A percentile compares a stretch with the other conserved stretches of the same genome.
These are phyloP conservation scores for Nigrograna mackinnonii DNA, from an alignment of 2,329 filamentous ascomycete species.

Conservation along the genomic window DNA sequence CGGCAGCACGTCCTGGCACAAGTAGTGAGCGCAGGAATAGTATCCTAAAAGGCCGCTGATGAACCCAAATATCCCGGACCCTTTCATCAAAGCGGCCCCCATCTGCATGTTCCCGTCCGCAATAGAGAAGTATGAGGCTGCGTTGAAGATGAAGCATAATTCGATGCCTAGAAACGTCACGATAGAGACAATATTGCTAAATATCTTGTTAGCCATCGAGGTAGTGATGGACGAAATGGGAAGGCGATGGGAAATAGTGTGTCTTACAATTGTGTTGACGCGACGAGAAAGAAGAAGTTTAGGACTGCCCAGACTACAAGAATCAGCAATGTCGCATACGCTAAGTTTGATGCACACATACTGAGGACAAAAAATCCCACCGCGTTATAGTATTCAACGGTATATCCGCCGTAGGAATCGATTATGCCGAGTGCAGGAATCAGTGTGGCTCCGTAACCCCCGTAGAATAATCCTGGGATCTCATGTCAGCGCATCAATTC, in stretches of 20 bases:
- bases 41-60: not conserved
- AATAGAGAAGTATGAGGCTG: not conserved
- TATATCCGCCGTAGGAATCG: constrained; percentile 48
- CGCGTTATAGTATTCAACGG: constrained; percentile 52
- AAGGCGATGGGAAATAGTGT: too few species aligned
- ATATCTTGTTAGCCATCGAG: too few species aligned
- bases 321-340: not conserved
- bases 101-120: not conserved
- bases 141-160: not conserved
- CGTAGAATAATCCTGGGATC: constrained; percentile 54
- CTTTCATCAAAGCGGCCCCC: not conserved
- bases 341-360: constrained; percentile 22
- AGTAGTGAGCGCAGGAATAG: not conserved
- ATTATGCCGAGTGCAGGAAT: constrained; percentile 52
- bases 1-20: not conserved
- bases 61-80: constrained; percentile 23
- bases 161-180: not conserved
- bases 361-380: constrained; percentile 54
- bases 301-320: constrained; percentile 51
- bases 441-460: constrained; percentile 53
- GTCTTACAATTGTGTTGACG: constrained; percentile 23
- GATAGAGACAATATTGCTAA: not conserved
- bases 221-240: too few species aligned
- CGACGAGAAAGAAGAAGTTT: constrained; percentile 51
- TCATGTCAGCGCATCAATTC: not conserved